Percentiles rank a stretch among this genome's conserved stretches.
These are phyloP conservation scores for Clitoria ternatea DNA, from an alignment of 306 rosid genomes.

Conservation along the genomic window DNA sequence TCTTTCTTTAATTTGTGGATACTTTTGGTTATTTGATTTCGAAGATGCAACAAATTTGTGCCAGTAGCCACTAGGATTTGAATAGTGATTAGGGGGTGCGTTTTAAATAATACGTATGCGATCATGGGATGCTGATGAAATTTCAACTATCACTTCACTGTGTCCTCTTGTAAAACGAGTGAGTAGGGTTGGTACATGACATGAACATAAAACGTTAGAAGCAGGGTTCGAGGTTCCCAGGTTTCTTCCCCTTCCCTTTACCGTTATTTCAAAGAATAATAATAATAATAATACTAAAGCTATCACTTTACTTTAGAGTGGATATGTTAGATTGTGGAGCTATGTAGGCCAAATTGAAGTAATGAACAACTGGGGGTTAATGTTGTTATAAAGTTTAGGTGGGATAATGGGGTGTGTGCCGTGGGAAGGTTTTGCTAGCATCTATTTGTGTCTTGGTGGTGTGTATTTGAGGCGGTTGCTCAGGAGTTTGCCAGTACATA, in stretches of 20 bases:
- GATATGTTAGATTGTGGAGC: not conserved
- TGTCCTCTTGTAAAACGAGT: too few species aligned
- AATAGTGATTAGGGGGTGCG: not conserved
- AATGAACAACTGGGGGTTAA: not conserved
- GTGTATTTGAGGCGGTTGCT: not conserved
- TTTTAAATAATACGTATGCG: not conserved
- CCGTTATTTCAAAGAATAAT: too few species aligned
- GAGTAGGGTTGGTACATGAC: too few species aligned
- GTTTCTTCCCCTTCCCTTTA: too few species aligned
- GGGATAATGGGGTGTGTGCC: not conserved
- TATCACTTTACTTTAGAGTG: not conserved
- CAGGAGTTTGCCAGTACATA: not conserved
- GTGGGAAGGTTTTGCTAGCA: not conserved
- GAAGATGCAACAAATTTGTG: not conserved
- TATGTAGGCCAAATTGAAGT: not conserved
- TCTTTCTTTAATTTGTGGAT: not conserved
- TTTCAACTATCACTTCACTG: not conserved
- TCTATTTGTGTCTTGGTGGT: not conserved
- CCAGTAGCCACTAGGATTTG: too few species aligned
- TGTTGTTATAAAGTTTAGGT: constrained; percentile 10
- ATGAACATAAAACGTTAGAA: too few species aligned
- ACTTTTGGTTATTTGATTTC: not conserved
- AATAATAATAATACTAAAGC: too few species aligned
- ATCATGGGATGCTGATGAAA: not conserved
- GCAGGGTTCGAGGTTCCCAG: too few species aligned